These are phyloP conservation scores for Cotoneaster glaucophyllus DNA, from an alignment of 306 rosid species.

Conservation along the genomic window DNA sequence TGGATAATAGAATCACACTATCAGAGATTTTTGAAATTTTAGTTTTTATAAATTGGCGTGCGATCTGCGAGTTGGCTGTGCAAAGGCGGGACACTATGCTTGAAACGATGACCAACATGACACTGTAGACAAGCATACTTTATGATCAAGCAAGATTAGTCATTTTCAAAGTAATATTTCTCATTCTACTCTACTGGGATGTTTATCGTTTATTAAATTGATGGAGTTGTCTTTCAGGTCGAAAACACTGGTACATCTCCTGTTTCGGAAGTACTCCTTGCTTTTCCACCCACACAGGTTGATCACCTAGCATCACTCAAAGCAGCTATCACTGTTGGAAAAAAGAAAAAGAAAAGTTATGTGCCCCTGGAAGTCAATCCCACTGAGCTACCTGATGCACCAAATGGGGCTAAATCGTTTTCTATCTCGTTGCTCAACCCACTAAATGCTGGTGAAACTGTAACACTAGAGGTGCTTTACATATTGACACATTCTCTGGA, in stretches of 20 bases:
- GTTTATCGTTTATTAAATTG: conserved; percentile 7
- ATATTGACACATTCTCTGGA: conserved; percentile 71
- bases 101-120: neutral
- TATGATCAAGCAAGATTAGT: neutral
- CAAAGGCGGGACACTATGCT: neutral
- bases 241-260: conserved; percentile 70
- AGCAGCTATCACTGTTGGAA: conserved; percentile 65
- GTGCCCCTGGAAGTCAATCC: conserved; percentile 72
- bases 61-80: neutral
- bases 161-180: neutral
- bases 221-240: conserved; percentile 46
- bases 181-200: neutral
- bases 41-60: neutral
- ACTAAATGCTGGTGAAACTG: conserved; percentile 52
- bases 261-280: conserved; percentile 66
- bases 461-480: conserved; percentile 74
- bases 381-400: conserved; percentile 60
- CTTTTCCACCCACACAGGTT: conserved; percentile 69
- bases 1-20: neutral
- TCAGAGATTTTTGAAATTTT: neutral
- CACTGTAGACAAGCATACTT: neutral
- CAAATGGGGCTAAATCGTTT: conserved; percentile 75
- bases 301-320: conserved; percentile 70
- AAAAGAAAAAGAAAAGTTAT: conserved; percentile 69
- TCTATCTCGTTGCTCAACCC: conserved; percentile 54